Evolutionary conservation across 2,329 filamentous ascomycete species (phyloP).

Genomic region (Botrytis medusae): DNA sequence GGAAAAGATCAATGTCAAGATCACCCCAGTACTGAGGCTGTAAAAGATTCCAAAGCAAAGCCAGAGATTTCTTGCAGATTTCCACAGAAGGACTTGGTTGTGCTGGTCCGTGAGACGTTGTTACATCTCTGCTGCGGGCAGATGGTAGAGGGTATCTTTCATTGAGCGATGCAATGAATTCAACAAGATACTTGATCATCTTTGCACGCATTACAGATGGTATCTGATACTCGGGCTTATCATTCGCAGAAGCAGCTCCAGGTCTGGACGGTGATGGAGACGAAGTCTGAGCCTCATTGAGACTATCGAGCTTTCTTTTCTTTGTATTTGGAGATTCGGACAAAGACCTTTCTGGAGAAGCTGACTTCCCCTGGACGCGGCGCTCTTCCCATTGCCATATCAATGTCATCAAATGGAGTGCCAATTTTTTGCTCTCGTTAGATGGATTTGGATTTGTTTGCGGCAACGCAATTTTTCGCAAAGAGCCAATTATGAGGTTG

Average conservation of each 20-base stretch:
- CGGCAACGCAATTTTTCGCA: conserved; percentile 82
- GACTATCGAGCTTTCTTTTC: conserved; percentile 71
- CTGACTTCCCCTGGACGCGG: conserved; percentile 62
- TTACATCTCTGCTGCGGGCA: conserved; percentile 60
- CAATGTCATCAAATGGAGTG: conserved; percentile 83
- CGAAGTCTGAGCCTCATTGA: conserved; percentile 50
- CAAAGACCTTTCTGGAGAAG: conserved; percentile 44
- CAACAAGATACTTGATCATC: conserved; percentile 91
- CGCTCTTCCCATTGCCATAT: conserved; percentile 93
- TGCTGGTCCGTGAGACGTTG: conserved; percentile 46
- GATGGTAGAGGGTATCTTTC: conserved; percentile 81
- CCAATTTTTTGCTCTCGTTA: conserved; percentile 87
- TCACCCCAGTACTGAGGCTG: conserved; percentile 90
- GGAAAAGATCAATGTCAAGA: conserved; percentile 85
- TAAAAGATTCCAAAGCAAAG: conserved; percentile 78
- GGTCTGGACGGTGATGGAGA: conserved; percentile 55
- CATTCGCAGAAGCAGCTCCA: conserved; percentile 43
- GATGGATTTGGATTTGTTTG: conserved; percentile 77
- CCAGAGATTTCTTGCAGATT: conserved; percentile 80
- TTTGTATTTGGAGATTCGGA: conserved; percentile 71
- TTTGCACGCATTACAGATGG: conserved; percentile 67
- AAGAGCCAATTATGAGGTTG: conserved; percentile 80
- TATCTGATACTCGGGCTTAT: conserved; percentile 66
- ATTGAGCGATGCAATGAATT: conserved; percentile 87
- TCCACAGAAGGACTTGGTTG: conserved; percentile 63